Evolutionary conservation across 495 filamentous ascomycete species (phyloP).

Genomic region (Penicillium canescens): DNA sequence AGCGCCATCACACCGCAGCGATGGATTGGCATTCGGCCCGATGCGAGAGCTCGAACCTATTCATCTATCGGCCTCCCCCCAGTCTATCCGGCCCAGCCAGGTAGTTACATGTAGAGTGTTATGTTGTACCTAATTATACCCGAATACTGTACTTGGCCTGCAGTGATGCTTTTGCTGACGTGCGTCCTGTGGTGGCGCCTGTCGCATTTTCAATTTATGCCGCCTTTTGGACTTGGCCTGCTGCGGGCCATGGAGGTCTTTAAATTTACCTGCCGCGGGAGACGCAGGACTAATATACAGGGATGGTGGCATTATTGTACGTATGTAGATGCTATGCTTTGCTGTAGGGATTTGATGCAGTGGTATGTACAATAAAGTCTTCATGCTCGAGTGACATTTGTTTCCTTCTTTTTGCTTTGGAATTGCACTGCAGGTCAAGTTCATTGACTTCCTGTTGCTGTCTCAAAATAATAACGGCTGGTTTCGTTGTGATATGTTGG

Average conservation of each 20-base stretch:
- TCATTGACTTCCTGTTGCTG: not conserved
- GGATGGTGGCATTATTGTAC: too few species aligned
- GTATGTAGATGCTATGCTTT: not conserved
- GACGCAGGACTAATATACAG: not conserved
- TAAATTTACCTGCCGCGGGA: constrained; percentile 15
- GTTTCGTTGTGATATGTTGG: too few species aligned
- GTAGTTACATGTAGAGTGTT: too few species aligned
- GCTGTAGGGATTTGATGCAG: too few species aligned
- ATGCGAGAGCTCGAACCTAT: constrained; percentile 18
- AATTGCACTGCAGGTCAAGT: not conserved
- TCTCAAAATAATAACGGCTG: not conserved
- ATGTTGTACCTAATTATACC: not conserved
- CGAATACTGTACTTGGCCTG: not conserved
- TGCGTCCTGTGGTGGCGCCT: constrained; percentile 6
- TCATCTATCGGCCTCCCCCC: not conserved
- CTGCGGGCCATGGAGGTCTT: constrained; percentile 8
- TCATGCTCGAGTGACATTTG: not conserved
- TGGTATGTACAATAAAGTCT: not conserved
- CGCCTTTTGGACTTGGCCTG: constrained; percentile 1
- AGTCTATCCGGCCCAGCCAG: too few species aligned
- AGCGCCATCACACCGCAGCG: constrained; percentile 24
- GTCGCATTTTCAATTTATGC: constrained; percentile 1
- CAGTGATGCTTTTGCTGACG: constrained; percentile 13
- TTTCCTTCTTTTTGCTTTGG: not conserved
- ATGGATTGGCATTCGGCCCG: constrained; percentile 20